Evolutionary conservation across 2,329 filamentous ascomycete genomes (phyloP), one percentile per base, ranked within the genome.

Genomic region (Fusarium sp.): DNA sequence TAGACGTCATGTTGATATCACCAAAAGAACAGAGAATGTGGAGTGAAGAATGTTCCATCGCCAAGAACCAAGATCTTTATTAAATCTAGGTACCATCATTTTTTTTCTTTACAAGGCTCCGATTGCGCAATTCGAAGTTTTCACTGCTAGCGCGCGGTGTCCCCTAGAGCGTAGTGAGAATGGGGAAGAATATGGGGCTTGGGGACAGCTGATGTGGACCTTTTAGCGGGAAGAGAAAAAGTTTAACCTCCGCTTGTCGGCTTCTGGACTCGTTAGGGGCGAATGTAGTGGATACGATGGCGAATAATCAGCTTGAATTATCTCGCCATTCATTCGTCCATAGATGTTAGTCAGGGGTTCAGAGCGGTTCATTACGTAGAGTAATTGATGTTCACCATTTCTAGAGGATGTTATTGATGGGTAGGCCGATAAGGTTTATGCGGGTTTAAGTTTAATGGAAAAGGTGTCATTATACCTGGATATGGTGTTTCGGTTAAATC

Each of bases 81-180:
- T 27, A 27, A 29, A 27, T 52, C 41, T 36, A 35, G 31, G 22
- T 17, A 44, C 47, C 11, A 31, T 33, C 15, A 22, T 22, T 50
- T 35, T 49, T 49, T 27, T 20, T 12, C 7, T 7, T 7, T 35
- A 10, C 15, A 29, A 27, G 49, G 49, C 41, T 45, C 42, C 66
- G 70, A 73, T 73, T 68, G 71, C 71, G 71, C 70, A 73, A 73
- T 73, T 73, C 70, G 62, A 73, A 70, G 58, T 71, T 73, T 73
- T 73, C 71, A 70, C 33, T 13, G 15, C 53, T 66, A 65, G 35
- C 36, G 58, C 27, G n/a, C 45, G 39, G 67, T 66, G 38, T 41
- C 36, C 57, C 45, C 62, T 60, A 49, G 31, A 54, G 46, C 55
- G 61, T 62, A n/a, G 35, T n/a, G 47, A 35, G 22, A 46, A 70